Percentiles rank a stretch among this genome's conserved stretches.
Conservation (phyloP, 2,329 filamentous ascomycete genomes). For the Neopestalotiopsis clavispora region DNA sequence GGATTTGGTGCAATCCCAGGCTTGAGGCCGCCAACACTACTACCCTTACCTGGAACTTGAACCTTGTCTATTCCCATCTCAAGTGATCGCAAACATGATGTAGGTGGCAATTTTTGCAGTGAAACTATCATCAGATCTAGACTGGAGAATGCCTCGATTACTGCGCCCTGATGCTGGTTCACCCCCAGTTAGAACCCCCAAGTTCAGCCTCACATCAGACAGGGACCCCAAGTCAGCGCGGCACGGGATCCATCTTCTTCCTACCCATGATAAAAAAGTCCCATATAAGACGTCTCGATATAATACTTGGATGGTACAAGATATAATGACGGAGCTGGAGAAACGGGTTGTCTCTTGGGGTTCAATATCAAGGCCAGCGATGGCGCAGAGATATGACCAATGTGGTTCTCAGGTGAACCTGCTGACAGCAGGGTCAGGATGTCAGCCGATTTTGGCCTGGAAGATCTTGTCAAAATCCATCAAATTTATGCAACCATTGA, state of each 20-base stretch:
- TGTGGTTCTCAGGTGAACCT: too few relatives aligned
- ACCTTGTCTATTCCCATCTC: neutral
- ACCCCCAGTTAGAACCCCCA: neutral
- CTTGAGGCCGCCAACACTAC: conserved; percentile 6
- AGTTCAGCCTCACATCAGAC: conserved; percentile 8
- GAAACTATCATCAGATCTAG: neutral
- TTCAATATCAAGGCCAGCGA: too few relatives aligned
- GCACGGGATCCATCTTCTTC: neutral
- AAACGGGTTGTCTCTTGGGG: too few relatives aligned
- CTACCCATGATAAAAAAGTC: neutral
- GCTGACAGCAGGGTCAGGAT: too few relatives aligned
- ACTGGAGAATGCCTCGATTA: neutral
- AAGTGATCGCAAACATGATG: neutral
- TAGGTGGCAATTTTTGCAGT: neutral
- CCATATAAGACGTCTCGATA: too few relatives aligned
- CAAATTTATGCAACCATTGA: too few relatives aligned
- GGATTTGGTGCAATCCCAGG: too few relatives aligned
- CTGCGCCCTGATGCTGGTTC: conserved; percentile 8
- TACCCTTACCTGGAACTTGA: neutral
- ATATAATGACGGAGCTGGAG: too few relatives aligned
- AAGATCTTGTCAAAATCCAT: too few relatives aligned
- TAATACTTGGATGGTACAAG: too few relatives aligned
- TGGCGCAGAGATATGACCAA: too few relatives aligned
- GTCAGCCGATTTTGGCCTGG: too few relatives aligned
- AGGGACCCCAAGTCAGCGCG: neutral